A percentile compares a stretch with the other conserved stretches of the same genome.
These are phyloP conservation scores for Tylopilus sp. DNA, from an alignment of 768 basidiomycete genomes.

Conservation along the genomic window DNA sequence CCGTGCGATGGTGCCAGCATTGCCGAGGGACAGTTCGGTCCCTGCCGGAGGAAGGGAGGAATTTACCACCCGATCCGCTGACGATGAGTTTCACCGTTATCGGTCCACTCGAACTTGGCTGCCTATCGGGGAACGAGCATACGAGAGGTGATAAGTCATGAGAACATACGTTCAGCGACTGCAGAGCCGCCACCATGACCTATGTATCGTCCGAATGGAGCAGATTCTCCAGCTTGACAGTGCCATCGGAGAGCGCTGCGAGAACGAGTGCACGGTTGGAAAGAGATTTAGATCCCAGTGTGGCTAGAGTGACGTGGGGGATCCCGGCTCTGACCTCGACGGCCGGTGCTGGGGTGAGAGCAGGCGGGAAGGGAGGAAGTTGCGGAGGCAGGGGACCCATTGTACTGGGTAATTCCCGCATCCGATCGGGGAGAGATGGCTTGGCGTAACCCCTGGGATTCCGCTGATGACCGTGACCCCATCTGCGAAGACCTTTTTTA, in stretches of 20 bases:
- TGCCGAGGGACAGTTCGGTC: slow-evolving; percentile 91
- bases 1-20: too few species aligned
- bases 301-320: too few species aligned
- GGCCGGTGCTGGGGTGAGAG: background rate
- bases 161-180: slow-evolving; percentile 69
- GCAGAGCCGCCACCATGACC: too few species aligned
- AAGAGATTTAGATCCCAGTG: slow-evolving; percentile 88
- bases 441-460: slow-evolving; percentile 40
- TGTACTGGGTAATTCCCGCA: slow-evolving; percentile 19
- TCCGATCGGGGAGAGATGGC: slow-evolving; percentile 46
- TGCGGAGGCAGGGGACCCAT: slow-evolving; percentile 19
- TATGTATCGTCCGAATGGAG: slow-evolving; percentile 98
- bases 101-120: slow-evolving; percentile 92
- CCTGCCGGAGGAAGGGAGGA: slow-evolving; percentile 74
- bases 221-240: slow-evolving; percentile 83
- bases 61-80: slow-evolving; percentile 75
- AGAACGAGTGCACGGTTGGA: too few species aligned
- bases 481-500: slow-evolving; percentile 77
- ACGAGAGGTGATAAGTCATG: background rate
- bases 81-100: slow-evolving; percentile 96
- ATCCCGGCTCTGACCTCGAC: background rate
- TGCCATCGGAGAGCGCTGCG: slow-evolving; percentile 86
- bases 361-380: slow-evolving; percentile 10
- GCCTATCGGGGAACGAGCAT: slow-evolving; percentile 48
- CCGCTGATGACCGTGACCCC: slow-evolving; percentile 74